Base-by-base conservation (phyloP, 306 rosid genomes). In the Trifolium subterraneum region DNA sequence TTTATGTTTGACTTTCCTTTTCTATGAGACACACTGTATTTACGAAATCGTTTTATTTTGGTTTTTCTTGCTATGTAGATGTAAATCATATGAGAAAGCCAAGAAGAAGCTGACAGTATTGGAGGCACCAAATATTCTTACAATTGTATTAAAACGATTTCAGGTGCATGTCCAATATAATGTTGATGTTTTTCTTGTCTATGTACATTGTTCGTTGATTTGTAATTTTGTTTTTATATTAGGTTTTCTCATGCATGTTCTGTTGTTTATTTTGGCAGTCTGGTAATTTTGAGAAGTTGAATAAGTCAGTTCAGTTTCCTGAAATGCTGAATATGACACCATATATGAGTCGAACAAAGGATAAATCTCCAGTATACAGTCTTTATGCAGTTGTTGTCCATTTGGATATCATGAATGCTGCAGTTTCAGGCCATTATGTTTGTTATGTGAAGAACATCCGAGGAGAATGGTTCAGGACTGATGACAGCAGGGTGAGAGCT, bases 381-480 rank as follows among this genome's bases (percentile, higher is more conserved):
- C 90, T 90, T 45, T 88, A 88, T 79, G 96, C 90, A 0, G 93
- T 88, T 80, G 92, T 90, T 68, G 96, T 90, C 72, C 96, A 90
- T 81, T 82, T 90, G 93, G 88, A 90, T 77, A 83, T 69, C 72
- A 83, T 73, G 92, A 85, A 85, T 78, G 84, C 96, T 76, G 76
- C 96, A 12, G 83, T 68, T 80, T 88, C 91, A 1, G 96, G 96
- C 71, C 96, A 90, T 73, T 90, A 90, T 72, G 85, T 90, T 52
- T 90, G 93, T 73, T 88, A 90, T 78, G 90, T 90, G 76, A 87
- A 85, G 89, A 88, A 85, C 68, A 63, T 70, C 35, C 88, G 19
- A 29, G 87, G 84, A 76, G 80, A 88, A 66, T 90, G 96, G 93
- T 90, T 85, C 83, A 84, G 78, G 76, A 82, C 83, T 72, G 87